Conservation (phyloP, 495 filamentous ascomycete species). For the Trichocladium antarcticum region DNA sequence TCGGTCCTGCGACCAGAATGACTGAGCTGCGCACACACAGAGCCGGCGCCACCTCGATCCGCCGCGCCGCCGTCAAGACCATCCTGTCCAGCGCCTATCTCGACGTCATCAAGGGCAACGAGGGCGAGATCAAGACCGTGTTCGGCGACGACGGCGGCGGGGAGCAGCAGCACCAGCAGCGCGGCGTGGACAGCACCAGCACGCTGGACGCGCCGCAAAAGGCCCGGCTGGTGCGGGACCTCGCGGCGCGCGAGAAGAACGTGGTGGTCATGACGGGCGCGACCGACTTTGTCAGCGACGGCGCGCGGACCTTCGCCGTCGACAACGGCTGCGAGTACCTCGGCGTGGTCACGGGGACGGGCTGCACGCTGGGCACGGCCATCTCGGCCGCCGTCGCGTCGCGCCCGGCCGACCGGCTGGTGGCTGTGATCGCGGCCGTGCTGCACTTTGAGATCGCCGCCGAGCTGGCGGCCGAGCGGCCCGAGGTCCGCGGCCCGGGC, state of each 20-base stretch:
- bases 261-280: constrained; percentile 79
- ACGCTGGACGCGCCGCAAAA: constrained; percentile 43
- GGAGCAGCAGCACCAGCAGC: no score
- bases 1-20: no score
- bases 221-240: constrained; percentile 46
- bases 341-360: constrained; percentile 75
- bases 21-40: constrained; percentile 19
- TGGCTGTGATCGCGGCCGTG: constrained; percentile 54
- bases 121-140: constrained; percentile 74
- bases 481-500: constrained; percentile 63
- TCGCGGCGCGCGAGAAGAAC: constrained; percentile 57
- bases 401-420: constrained; percentile 50
- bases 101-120: constrained; percentile 89
- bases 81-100: constrained; percentile 70
- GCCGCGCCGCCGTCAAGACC: constrained; percentile 56
- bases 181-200: constrained; percentile 74
- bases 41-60: constrained; percentile 66
- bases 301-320: constrained; percentile 51
- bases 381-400: constrained; percentile 63
- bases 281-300: constrained; percentile 70
- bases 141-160: constrained; percentile 44
- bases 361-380: constrained; percentile 74
- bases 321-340: constrained; percentile 70
- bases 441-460: constrained; percentile 79
- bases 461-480: constrained; percentile 53